Conservation (phyloP, 208 protist genomes). For the Porcisia hertigi region DNA sequence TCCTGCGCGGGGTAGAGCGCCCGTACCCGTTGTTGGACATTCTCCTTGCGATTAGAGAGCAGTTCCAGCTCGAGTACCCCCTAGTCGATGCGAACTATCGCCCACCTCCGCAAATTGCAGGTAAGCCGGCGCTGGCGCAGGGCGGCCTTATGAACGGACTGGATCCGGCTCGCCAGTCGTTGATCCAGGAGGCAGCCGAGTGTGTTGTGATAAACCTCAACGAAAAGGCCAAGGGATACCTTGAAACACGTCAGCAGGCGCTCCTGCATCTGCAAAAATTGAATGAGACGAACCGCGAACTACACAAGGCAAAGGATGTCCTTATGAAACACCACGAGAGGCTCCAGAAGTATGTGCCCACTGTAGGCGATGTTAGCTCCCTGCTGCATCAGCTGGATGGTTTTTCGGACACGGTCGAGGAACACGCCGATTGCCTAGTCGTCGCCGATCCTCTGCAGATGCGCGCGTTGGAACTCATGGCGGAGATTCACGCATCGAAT, state of each 20-base stretch:
- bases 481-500: conserved; percentile 72
- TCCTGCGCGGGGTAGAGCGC: conserved; percentile 47
- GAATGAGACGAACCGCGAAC: conserved; percentile 45
- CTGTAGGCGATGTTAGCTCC: conserved; percentile 42
- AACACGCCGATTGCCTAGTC: conserved; percentile 61
- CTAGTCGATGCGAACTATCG: conserved; percentile 29
- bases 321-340: conserved; percentile 48
- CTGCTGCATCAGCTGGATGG: conserved; percentile 44
- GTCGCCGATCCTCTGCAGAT: conserved; percentile 56
- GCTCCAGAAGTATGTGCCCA: conserved; percentile 58
- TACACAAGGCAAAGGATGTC: conserved; percentile 51
- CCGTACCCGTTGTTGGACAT: conserved; percentile 70
- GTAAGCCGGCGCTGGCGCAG: neutral
- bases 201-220: conserved; percentile 72
- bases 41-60: conserved; percentile 65
- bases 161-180: conserved; percentile 22
- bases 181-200: conserved; percentile 66
- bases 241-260: conserved; percentile 56
- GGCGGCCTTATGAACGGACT: neutral
- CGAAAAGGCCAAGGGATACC: conserved; percentile 64
- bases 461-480: conserved; percentile 68
- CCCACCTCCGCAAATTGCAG: conserved; percentile 2
- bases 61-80: conserved; percentile 78
- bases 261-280: conserved; percentile 49
- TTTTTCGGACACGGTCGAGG: conserved; percentile 50